phyloP scores from a whole-genome alignment of 2,329 filamentous ascomycete species.

The Coleophoma eucalyptorum region DNA sequence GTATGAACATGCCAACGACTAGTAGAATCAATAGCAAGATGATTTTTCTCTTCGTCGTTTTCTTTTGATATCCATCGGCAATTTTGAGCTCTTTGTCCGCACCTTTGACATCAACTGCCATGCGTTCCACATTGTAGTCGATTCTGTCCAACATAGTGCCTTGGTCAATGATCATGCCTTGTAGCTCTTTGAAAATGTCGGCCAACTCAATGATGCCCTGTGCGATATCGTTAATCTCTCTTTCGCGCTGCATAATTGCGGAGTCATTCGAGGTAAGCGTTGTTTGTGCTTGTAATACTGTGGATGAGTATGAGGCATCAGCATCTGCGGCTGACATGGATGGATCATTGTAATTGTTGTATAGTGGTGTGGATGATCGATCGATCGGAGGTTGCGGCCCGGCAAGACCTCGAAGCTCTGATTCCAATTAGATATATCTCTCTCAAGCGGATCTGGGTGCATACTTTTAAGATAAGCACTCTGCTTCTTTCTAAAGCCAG shows the following conservation, averaged over 20 bases:
- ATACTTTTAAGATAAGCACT: slow-evolving; percentile 91
- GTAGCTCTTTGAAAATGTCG: slow-evolving; percentile 93
- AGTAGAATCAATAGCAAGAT: slow-evolving; percentile 84
- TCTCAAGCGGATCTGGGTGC: slow-evolving; percentile 10
- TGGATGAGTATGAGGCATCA: slow-evolving; percentile 85
- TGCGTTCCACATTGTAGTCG: slow-evolving; percentile 96
- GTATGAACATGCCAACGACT: slow-evolving; percentile 81
- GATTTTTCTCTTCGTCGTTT: slow-evolving; percentile 85
- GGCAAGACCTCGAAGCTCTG: slow-evolving; percentile 72
- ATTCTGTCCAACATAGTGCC: slow-evolving; percentile 90
- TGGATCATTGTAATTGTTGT: slow-evolving; percentile 68
- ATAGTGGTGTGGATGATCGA: slow-evolving; percentile 46
- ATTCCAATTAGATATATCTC: slow-evolving; percentile 10
- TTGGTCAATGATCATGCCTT: slow-evolving; percentile 92
- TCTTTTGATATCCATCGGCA: slow-evolving; percentile 84
- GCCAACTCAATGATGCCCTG: slow-evolving; percentile 97
- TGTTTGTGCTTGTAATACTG: slow-evolving; percentile 71
- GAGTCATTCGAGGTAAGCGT: slow-evolving; percentile 73
- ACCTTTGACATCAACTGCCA: slow-evolving; percentile 88
- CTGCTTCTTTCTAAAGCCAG: slow-evolving; percentile 94
- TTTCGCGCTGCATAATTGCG: slow-evolving; percentile 85
- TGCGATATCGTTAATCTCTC: slow-evolving; percentile 96
- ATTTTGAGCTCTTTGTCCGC: slow-evolving; percentile 90
- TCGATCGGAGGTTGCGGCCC: slow-evolving; percentile 54
- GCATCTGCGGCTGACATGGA: slow-evolving; percentile 91